A percentile compares a stretch with the other conserved stretches of the same genome.
Conservation (phyloP, 371 early-diverging fungal species). For the Syncephalastrum sp. region DNA sequence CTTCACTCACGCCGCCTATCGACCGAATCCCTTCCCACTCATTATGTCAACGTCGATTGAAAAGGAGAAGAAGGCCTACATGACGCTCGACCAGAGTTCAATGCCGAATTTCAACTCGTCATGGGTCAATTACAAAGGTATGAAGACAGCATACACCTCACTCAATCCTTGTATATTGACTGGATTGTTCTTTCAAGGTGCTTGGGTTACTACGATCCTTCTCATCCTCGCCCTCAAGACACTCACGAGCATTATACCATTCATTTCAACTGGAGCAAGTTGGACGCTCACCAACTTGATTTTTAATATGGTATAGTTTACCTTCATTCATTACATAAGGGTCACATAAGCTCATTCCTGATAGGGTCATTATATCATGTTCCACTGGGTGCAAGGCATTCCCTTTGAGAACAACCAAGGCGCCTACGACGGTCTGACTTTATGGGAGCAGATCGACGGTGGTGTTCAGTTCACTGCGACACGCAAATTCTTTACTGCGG, state of each 20-base stretch:
- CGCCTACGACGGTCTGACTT: conserved; percentile 87
- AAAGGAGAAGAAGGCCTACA: conserved; percentile 19
- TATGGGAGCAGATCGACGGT: conserved; percentile 98
- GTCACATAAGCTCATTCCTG: neutral
- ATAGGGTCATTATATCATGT: conserved; percentile 90
- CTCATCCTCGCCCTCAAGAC: conserved; percentile 74
- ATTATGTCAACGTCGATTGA: too few species aligned
- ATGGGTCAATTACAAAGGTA: conserved; percentile 67
- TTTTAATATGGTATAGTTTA: neutral
- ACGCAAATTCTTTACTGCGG: conserved; percentile 88
- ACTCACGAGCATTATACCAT: conserved; percentile 80
- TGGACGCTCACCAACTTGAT: conserved; percentile 88
- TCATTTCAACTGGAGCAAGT: conserved; percentile 81
- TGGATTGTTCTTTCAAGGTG: conserved; percentile 52
- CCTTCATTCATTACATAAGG: neutral
- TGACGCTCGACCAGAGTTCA: conserved; percentile 45
- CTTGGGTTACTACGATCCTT: conserved; percentile 86
- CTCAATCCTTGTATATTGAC: neutral
- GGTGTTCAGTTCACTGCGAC: conserved; percentile 94
- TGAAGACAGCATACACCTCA: neutral
- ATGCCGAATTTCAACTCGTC: conserved; percentile 63
- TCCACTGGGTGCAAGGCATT: conserved; percentile 92
- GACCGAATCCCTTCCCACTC: too few species aligned
- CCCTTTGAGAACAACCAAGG: conserved; percentile 93
- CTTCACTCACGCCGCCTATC: too few species aligned